Conservation (phyloP, 2,329 filamentous ascomycete species). For the Neonectria punicea region DNA sequence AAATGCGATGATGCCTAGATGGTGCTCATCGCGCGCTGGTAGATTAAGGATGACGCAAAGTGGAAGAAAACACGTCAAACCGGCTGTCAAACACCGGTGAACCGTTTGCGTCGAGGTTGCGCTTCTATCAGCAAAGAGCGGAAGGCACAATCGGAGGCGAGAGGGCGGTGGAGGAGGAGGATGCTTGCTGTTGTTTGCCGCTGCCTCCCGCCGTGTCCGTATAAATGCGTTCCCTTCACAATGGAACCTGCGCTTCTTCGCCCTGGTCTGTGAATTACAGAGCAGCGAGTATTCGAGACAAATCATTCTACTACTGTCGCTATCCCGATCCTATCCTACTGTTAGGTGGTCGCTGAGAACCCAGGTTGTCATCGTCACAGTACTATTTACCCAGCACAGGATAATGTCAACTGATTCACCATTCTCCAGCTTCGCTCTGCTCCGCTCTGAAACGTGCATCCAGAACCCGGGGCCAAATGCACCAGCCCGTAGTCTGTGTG, state of each 20-base stretch:
- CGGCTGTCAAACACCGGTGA: conserved; percentile 4
- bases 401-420: conserved; percentile 1
- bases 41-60: not conserved
- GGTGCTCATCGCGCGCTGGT: not conserved
- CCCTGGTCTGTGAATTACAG: not conserved
- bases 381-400: not conserved
- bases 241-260: not conserved
- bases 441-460: not conserved
- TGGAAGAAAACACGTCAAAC: not conserved
- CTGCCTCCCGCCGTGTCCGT: not conserved
- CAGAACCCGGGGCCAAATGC: not conserved
- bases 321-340: not conserved
- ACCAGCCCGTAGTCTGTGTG: not conserved
- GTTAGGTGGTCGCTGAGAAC: not conserved
- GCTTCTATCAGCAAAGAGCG: not conserved
- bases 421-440: not conserved
- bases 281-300: not conserved
- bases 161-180: conserved; percentile 3
- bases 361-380: conserved; percentile 6
- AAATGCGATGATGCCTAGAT: not conserved
- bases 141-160: conserved; percentile 8
- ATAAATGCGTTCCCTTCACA: not conserved
- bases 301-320: conserved; percentile 5
- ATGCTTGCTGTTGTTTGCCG: conserved; percentile 7
- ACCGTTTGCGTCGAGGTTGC: not conserved